Percentiles rank a stretch among this genome's conserved stretches.
These are phyloP conservation scores for Irineochytrium annulatum DNA, from an alignment of 192 early-diverging fungal species.

Conservation along the genomic window DNA sequence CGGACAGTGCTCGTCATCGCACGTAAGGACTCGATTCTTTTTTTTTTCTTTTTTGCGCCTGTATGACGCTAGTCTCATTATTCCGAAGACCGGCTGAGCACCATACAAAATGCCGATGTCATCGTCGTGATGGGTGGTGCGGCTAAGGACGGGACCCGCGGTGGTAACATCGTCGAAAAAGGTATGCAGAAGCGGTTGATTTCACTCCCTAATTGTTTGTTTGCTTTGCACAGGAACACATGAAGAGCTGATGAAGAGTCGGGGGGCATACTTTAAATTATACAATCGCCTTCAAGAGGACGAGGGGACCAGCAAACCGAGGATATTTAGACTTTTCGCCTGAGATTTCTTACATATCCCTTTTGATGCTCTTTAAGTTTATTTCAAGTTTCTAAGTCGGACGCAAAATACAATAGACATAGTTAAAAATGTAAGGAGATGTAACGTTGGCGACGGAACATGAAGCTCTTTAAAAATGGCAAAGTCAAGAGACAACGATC, in stretches of 20 bases:
- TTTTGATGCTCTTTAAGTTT: no score
- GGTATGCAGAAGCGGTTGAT: background rate
- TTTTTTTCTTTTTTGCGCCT: conserved; percentile 1
- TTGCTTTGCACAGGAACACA: conserved; percentile 9
- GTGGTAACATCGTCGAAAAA: conserved; percentile 27
- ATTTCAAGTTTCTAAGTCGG: no score
- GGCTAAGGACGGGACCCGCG: background rate
- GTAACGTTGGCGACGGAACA: no score
- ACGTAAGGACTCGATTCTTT: conserved; percentile 14
- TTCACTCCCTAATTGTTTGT: background rate
- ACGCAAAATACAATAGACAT: no score
- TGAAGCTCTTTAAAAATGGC: no score
- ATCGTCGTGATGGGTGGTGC: conserved; percentile 70
- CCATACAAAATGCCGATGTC: conserved; percentile 75
- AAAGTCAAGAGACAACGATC: no score
- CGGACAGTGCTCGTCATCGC: conserved; percentile 91
- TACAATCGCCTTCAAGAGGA: conserved; percentile 12
- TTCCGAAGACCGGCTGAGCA: conserved; percentile 69
- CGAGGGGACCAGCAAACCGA: background rate
- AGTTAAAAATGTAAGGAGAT: no score
- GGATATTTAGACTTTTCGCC: no score
- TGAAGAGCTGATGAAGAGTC: background rate
- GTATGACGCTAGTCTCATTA: background rate
- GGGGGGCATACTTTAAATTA: conserved; percentile 19
- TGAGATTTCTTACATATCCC: no score